Percentiles rank a stretch among this genome's conserved stretches.
These are phyloP conservation scores for Lophiotrema nucula DNA, from an alignment of 495 filamentous ascomycete genomes.

Conservation along the genomic window DNA sequence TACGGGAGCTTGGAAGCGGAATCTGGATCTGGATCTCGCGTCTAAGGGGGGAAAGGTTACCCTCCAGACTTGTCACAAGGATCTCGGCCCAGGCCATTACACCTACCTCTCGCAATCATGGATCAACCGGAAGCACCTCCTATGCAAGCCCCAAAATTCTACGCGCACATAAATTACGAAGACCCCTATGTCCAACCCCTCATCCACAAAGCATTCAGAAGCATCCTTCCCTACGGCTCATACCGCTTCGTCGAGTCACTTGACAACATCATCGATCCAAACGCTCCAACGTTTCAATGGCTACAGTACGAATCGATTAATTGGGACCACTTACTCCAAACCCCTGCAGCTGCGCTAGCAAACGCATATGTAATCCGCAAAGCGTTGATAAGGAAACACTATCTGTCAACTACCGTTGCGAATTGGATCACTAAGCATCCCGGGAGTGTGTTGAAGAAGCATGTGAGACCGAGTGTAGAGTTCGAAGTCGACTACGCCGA, in stretches of 20 bases:
- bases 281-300: conserved; percentile 69
- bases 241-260: conserved; percentile 50
- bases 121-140: no score
- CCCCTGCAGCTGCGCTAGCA: conserved; percentile 59
- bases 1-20: no score
- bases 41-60: no score
- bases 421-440: conserved; percentile 83
- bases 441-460: conserved; percentile 59
- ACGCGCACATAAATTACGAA: conserved; percentile 78
- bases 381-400: conserved; percentile 96
- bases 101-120: no score
- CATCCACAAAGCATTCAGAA: conserved; percentile 67
- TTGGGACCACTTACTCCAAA: conserved; percentile 67
- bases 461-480: conserved; percentile 71
- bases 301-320: conserved; percentile 81
- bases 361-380: conserved; percentile 94
- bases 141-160: conserved; percentile 48
- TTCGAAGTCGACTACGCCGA: conserved; percentile 97
- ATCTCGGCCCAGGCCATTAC: no score
- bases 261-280: conserved; percentile 45
- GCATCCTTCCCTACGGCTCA: conserved; percentile 53
- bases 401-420: conserved; percentile 72
- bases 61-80: no score
- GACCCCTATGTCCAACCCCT: conserved; percentile 83
- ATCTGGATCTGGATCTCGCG: no score